Evolutionary conservation across 148 eudicot genomes (phyloP), one percentile per base, ranked within the genome.

Genomic region (Amaranthus cruentus): DNA sequence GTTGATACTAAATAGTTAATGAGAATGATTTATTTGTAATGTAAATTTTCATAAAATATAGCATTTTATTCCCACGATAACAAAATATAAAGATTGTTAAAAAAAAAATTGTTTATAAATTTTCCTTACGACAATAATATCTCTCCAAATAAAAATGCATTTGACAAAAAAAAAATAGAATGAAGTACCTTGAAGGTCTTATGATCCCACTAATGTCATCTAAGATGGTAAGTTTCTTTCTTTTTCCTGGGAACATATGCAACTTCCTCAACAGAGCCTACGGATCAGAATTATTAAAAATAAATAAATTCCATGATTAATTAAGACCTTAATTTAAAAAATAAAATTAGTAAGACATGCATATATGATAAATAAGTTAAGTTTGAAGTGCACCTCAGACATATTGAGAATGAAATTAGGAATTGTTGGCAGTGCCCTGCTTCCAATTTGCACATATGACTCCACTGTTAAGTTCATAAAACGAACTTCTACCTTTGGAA

Each of bases 381-480:
- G 28, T 18, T 38, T 59, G 11, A 60, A 50, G 15, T 54, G 71
- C 85, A 92, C 99, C 96, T 95, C 99, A 21, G 89, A 76, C 94
- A 90, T 92, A 82, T 95, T 95, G 68, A 87, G 66, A 47, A 95
- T 80, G 83, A 90, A 95, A 75, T 95, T 95, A 13, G 99, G 85
- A 78, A 95, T 87, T 2, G 99, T 95, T 13, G 99, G 99, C 78
- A 95, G 78, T 49, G 99, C 99, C 81, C 99, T 84, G 81, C 97
- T 92, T 73, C 99, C 99, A 64, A 88, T 84, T 68, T 81, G 97
- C 21, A 88, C 92, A 66, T 62, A 88, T 42, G 97, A 72, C 74
- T 95, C 94, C 53, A 95, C 92, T 42, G 62, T 90, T 62, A 95
- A 85, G 81, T 88, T 76, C 83, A 88, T 86, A 87, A 91, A 95